Percentiles rank a stretch among this genome's conserved stretches.
Conservation (phyloP, 1,284 basidiomycete species). For the Cystobasidium slooffiae region DNA sequence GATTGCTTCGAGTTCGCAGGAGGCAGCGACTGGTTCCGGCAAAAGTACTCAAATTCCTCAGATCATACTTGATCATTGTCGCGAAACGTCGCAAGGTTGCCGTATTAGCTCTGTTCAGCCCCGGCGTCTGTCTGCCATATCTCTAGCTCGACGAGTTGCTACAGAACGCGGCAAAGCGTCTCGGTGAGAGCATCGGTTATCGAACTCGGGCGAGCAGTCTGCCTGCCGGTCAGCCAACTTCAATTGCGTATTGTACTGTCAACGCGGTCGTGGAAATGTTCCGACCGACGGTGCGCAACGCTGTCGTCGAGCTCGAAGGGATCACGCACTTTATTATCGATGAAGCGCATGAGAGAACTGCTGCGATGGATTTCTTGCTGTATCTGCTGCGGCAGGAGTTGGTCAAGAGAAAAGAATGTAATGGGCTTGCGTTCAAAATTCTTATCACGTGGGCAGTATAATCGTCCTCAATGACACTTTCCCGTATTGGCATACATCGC, state of each 20-base stretch:
- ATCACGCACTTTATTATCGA: constrained; percentile 89
- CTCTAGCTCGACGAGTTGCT: constrained; percentile 86
- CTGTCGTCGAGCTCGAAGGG: constrained; percentile 70
- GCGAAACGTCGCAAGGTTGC: constrained; percentile 67
- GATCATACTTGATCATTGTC: constrained; percentile 65
- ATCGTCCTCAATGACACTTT: constrained; percentile 1
- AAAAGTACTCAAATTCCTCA: constrained; percentile 73
- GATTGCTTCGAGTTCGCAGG: constrained; percentile 50
- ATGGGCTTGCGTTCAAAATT: constrained; percentile 73
- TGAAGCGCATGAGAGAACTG: constrained; percentile 86
- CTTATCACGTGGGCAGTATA: constrained; percentile 53
- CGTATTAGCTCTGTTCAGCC: constrained; percentile 90
- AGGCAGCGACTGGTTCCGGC: constrained; percentile 83
- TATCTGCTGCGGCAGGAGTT: constrained; percentile 87
- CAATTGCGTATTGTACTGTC: constrained; percentile 91
- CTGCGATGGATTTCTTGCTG: constrained; percentile 71
- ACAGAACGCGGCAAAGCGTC: constrained; percentile 77
- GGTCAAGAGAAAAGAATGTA: constrained; percentile 70
- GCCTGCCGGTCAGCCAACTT: constrained; percentile 78
- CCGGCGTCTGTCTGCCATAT: constrained; percentile 83
- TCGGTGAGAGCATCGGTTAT: constrained; percentile 79
- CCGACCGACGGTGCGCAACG: constrained; percentile 83
- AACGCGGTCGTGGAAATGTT: constrained; percentile 80
- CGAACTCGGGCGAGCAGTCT: constrained; percentile 89
- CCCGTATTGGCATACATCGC: constrained; percentile 66